Evolutionary conservation across 768 basidiomycete genomes (phyloP).

Genomic region (Tylopilus subfusipes): DNA sequence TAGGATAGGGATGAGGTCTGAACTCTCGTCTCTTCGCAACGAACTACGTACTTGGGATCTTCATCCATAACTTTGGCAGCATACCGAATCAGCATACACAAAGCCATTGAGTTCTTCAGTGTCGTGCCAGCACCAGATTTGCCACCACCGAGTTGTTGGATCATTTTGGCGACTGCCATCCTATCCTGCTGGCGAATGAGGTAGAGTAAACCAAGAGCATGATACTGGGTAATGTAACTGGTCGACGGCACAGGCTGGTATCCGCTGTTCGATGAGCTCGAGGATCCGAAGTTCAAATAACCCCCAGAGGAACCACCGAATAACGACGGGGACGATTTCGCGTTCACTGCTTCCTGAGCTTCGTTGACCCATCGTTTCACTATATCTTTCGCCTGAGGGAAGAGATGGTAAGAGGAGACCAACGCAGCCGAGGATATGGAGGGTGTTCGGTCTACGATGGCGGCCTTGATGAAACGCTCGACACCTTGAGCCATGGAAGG

Average conservation of each 20-base stretch:
- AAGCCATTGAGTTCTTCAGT: constrained; percentile 92
- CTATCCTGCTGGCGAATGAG: constrained; percentile 95
- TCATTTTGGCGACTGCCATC: constrained; percentile 99
- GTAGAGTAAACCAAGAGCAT: constrained; percentile 90
- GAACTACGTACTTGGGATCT: constrained; percentile 83
- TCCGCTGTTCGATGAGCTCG: constrained; percentile 50
- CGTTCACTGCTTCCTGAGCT: constrained; percentile 91
- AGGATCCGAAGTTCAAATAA: constrained; percentile 70
- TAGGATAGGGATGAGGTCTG: constrained; percentile 29
- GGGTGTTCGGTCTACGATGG: constrained; percentile 94
- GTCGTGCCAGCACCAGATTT: constrained; percentile 80
- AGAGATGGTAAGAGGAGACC: constrained; percentile 96
- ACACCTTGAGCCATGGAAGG: constrained; percentile 99
- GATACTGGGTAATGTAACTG: constrained; percentile 95
- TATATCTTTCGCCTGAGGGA: constrained; percentile 89
- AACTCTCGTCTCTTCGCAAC: background rate
- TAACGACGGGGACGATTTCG: constrained; percentile 73
- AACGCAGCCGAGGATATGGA: constrained; percentile 95
- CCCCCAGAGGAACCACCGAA: constrained; percentile 55
- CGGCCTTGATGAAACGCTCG: constrained; percentile 98
- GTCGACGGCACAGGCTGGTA: constrained; percentile 82
- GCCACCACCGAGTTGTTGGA: constrained; percentile 92
- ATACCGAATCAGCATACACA: constrained; percentile 98
- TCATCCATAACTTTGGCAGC: constrained; percentile 99
- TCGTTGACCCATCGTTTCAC: constrained; percentile 99